Conservation (phyloP, 2,329 filamentous ascomycete species). For the Cladosporium austrohemisphaericum region DNA sequence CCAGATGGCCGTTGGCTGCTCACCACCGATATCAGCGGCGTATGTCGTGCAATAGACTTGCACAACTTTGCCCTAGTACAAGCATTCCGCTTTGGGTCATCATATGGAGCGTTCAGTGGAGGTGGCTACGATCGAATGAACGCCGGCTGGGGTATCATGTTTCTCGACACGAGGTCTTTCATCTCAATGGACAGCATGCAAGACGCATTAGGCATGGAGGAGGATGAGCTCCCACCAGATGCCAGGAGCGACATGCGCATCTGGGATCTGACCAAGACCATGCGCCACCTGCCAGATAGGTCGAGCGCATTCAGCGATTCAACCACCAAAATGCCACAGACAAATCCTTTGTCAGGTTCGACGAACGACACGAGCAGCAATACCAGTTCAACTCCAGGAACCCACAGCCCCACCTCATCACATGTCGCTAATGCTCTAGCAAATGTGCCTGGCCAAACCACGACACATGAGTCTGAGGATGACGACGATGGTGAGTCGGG, state of each 20-base stretch:
- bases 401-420: not conserved
- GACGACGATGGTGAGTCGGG: constrained; percentile 9
- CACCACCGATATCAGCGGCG: constrained; percentile 51
- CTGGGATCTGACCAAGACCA: constrained; percentile 32
- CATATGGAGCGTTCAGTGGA: not conserved
- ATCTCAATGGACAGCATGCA: constrained; percentile 20
- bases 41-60: constrained; percentile 30
- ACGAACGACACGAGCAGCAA: not conserved
- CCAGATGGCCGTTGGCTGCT: constrained; percentile 54
- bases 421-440: not conserved
- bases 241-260: constrained; percentile 16
- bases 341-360: not conserved
- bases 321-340: not conserved
- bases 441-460: not conserved
- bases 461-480: not conserved
- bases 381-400: not conserved
- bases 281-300: constrained; percentile 21
- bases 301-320: constrained; percentile 15
- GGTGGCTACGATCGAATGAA: constrained; percentile 29
- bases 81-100: constrained; percentile 25
- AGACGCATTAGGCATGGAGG: constrained; percentile 25
- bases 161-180: constrained; percentile 37
- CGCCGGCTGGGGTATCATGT: constrained; percentile 37
- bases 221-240: constrained; percentile 22
- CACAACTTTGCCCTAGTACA: constrained; percentile 22